These are phyloP conservation scores for Claviceps africana DNA, from an alignment of 2,329 filamentous ascomycete species.

Conservation along the genomic window DNA sequence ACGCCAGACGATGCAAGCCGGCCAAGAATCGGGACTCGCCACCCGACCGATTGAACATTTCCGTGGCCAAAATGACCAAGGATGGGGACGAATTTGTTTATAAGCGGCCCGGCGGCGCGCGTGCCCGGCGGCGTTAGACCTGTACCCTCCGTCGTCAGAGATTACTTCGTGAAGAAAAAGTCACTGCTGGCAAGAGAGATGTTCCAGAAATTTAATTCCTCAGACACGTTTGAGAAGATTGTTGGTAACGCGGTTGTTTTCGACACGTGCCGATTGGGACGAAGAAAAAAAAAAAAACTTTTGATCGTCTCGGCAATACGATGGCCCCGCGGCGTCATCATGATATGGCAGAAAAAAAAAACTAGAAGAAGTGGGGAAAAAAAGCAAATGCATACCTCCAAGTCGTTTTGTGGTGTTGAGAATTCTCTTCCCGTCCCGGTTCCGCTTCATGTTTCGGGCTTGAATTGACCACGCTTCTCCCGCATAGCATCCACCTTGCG, in stretches of 20 bases:
- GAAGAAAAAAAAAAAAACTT: constrained; percentile 1
- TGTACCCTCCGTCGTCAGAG: neutral
- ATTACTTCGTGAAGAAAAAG: neutral
- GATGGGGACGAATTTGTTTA: neutral
- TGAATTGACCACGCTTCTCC: constrained; percentile 49
- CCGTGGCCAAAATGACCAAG: neutral
- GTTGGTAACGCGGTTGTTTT: constrained; percentile 45
- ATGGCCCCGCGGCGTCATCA: constrained; percentile 44
- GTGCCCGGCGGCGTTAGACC: neutral
- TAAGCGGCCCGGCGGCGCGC: neutral
- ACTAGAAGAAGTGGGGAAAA: neutral
- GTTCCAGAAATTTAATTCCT: constrained; percentile 14
- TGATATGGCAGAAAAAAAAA: constrained; percentile 11
- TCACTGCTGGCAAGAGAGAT: neutral
- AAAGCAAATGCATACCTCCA: neutral
- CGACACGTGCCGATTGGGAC: constrained; percentile 30
- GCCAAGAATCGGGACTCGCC: neutral
- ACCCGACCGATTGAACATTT: neutral
- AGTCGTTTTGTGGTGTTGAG: neutral
- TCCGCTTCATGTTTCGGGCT: constrained; percentile 30
- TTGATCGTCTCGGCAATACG: constrained; percentile 16
- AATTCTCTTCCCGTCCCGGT: neutral
- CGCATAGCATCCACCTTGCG: constrained; percentile 59
- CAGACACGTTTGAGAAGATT: constrained; percentile 55
- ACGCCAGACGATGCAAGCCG: neutral